Evolutionary conservation across 208 protist genomes (phyloP).

Genomic region (Vickermania spadyakhi): DNA sequence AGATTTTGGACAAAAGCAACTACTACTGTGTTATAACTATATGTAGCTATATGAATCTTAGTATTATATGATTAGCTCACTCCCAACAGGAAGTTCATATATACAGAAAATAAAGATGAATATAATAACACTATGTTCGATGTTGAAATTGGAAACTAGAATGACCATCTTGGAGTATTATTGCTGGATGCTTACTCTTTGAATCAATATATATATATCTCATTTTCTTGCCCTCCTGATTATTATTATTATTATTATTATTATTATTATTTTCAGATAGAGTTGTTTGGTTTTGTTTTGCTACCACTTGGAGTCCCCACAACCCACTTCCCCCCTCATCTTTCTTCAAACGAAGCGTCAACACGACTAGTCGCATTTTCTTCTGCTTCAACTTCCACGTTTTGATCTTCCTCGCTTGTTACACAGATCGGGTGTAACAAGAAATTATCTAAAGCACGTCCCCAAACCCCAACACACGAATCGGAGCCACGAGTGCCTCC

Average conservation of each 20-base stretch:
- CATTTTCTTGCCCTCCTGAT: not conserved
- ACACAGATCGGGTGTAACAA: not conserved
- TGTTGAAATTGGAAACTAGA: not conserved
- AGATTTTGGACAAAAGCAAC: too few species aligned
- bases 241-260: conserved; percentile 2
- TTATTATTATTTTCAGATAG: not conserved
- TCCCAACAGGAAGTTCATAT: not conserved
- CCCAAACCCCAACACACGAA: not conserved
- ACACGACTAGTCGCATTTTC: not conserved
- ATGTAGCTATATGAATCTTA: too few species aligned
- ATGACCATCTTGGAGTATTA: not conserved
- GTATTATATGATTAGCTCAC: not conserved
- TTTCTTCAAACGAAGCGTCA: not conserved
- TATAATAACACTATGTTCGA: not conserved
- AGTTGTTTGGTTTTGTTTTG: not conserved
- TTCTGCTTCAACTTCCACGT: not conserved
- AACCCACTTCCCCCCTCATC: not conserved
- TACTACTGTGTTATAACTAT: too few species aligned
- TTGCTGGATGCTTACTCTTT: not conserved
- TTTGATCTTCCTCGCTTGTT: not conserved
- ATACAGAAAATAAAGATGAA: not conserved
- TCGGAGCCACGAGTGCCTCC: not conserved
- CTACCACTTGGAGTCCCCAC: not conserved
- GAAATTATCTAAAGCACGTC: not conserved
- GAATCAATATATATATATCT: not conserved